These are phyloP conservation scores for Claviceps sp. DNA, from an alignment of 2,329 filamentous ascomycete species.

Conservation along the genomic window DNA sequence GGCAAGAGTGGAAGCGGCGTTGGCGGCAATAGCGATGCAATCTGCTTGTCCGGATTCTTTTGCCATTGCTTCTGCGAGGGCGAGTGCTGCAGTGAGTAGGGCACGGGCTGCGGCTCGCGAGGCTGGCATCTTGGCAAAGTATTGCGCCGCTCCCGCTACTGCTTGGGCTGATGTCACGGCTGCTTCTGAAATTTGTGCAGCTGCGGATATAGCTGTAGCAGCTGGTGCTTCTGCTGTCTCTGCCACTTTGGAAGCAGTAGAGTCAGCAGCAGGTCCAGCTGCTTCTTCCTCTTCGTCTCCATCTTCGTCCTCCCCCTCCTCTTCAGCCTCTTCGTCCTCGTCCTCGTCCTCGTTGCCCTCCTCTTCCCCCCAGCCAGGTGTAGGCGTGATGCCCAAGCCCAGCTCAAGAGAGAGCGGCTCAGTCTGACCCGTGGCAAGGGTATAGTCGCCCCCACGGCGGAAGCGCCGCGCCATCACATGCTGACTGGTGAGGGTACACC, in stretches of 20 bases:
- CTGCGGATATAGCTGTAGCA: too few relatives aligned
- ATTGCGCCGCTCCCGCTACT: too few relatives aligned
- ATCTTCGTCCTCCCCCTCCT: slow-evolving; percentile 10
- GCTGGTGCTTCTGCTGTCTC: slow-evolving; percentile 19
- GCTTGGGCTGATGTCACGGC: slow-evolving; percentile 11
- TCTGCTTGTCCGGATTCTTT: slow-evolving; percentile 19
- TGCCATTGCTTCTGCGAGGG: slow-evolving; percentile 5
- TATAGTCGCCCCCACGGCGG: slow-evolving; percentile 78
- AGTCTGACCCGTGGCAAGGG: slow-evolving; percentile 74
- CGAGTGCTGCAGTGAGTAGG: too few relatives aligned
- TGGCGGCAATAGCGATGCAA: too few relatives aligned
- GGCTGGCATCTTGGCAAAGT: too few relatives aligned
- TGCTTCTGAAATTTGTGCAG: slow-evolving; percentile 24
- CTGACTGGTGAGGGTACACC: slow-evolving; percentile 56
- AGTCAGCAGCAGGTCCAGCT: slow-evolving; percentile 39
- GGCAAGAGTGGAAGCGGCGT: too few relatives aligned
- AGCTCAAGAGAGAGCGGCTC: slow-evolving; percentile 66
- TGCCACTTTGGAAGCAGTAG: slow-evolving; percentile 18
- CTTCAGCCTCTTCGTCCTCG: slow-evolving; percentile 29
- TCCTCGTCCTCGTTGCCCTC: slow-evolving; percentile 33
- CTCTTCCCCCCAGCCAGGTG: slow-evolving; percentile 68
- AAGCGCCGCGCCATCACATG: slow-evolving; percentile 79
- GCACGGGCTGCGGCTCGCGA: too few relatives aligned
- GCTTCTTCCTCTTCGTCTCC: slow-evolving; percentile 21
- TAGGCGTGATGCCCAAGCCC: slow-evolving; percentile 77